Evolutionary conservation across 768 basidiomycete genomes (phyloP).

Genomic region (Tephrocybe sp.): DNA sequence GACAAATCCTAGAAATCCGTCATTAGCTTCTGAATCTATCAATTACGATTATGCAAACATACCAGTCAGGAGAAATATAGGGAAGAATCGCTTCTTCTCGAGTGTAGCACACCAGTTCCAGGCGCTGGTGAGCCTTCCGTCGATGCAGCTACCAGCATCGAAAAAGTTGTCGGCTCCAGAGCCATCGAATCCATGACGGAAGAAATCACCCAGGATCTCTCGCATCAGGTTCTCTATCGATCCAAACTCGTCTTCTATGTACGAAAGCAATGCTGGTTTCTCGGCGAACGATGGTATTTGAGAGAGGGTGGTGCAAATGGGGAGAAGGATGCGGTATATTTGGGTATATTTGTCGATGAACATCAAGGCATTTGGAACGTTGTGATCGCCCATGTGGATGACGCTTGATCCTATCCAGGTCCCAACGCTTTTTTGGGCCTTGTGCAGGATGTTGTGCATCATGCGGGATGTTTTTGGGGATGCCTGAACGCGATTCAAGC

Average conservation of each 20-base stretch:
- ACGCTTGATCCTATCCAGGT: constrained; percentile 85
- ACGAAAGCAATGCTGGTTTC: constrained; percentile 71
- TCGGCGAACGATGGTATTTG: constrained; percentile 67
- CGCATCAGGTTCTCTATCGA: constrained; percentile 64
- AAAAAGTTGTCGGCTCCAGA: constrained; percentile 92
- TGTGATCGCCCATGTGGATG: constrained; percentile 89
- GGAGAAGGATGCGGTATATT: constrained; percentile 86
- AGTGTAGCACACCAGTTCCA: constrained; percentile 90
- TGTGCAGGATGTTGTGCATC: constrained; percentile 87
- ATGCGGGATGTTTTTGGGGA: constrained; percentile 87
- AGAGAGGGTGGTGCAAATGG: constrained; percentile 79
- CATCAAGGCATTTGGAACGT: constrained; percentile 81
- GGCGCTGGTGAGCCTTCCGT: constrained; percentile 83
- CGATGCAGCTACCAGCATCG: constrained; percentile 84
- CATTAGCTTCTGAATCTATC: constrained; percentile 5
- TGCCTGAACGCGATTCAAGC: constrained; percentile 86
- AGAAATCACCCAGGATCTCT: constrained; percentile 83
- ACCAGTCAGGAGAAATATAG: constrained; percentile 77
- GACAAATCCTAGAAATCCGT: constrained; percentile 58
- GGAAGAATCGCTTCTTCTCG: constrained; percentile 87
- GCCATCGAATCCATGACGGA: constrained; percentile 86
- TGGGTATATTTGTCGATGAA: constrained; percentile 95
- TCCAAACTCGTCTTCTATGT: constrained; percentile 83
- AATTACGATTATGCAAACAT: constrained; percentile 23
- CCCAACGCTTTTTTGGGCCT: constrained; percentile 79